Conservation (phyloP, 1,284 basidiomycete species). For the Ustilago vetiveriae region DNA sequence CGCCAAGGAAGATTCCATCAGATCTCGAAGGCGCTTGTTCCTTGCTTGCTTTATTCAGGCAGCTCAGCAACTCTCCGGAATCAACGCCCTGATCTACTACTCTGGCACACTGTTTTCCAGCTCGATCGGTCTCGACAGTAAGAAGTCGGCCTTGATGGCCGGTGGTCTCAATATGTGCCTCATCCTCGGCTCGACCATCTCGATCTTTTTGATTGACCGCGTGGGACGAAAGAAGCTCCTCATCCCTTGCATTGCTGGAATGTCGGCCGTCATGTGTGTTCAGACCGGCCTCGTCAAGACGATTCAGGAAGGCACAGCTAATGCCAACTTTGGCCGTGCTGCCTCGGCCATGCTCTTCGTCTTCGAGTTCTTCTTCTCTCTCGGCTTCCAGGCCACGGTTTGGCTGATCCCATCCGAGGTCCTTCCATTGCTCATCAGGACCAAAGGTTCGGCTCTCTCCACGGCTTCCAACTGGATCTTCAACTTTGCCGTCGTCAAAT, state of each 20-base stretch:
- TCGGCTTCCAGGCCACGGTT: conserved; percentile 79
- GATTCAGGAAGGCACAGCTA: conserved; percentile 63
- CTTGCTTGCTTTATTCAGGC: conserved; percentile 74
- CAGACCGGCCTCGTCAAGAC: conserved; percentile 70
- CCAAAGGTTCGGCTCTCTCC: conserved; percentile 67
- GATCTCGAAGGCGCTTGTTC: conserved; percentile 75
- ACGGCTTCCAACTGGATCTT: conserved; percentile 65
- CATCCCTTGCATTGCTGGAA: conserved; percentile 77
- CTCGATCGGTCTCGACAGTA: conserved; percentile 70
- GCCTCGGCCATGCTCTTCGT: conserved; percentile 72
- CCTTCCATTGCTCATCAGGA: conserved; percentile 65
- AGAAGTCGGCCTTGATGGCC: conserved; percentile 75
- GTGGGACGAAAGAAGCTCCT: conserved; percentile 75
- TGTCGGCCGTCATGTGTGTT: conserved; percentile 74
- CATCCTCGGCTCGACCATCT: conserved; percentile 74
- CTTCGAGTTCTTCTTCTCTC: conserved; percentile 77
- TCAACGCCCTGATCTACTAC: conserved; percentile 77
- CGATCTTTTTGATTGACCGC: conserved; percentile 72
- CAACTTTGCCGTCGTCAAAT: conserved; percentile 71
- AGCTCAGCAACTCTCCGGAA: conserved; percentile 77
- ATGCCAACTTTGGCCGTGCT: conserved; percentile 71
- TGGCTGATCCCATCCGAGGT: conserved; percentile 68
- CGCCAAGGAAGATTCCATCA: conserved; percentile 71
- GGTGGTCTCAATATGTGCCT: conserved; percentile 78
- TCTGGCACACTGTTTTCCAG: conserved; percentile 67